Conservation (phyloP, 106 monocot genomes). For the Dendrobium officinale region DNA sequence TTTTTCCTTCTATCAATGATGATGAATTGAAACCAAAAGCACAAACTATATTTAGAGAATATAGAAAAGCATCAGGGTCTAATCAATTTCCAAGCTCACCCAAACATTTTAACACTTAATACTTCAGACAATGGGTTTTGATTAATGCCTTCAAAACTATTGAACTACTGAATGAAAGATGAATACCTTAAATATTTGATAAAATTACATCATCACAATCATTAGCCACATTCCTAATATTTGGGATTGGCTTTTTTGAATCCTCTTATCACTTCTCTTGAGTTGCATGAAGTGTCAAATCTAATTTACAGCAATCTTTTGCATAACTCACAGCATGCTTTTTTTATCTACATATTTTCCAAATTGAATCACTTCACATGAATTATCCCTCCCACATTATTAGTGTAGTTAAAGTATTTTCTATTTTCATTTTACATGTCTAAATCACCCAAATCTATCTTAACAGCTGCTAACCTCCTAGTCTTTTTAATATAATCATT, state of each 20-base stretch:
- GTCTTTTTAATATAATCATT: no score
- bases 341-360: background rate
- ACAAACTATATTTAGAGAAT: background rate
- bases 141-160: background rate
- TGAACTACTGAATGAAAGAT: conserved; percentile 3
- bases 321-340: background rate
- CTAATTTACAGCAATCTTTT: no score
- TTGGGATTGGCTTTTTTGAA: background rate
- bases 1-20: background rate
- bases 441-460: background rate
- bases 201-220: background rate
- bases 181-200: background rate
- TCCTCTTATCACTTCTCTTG: background rate
- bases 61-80: background rate
- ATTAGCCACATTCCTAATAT: background rate
- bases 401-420: background rate
- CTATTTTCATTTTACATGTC: background rate
- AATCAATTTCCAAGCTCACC: background rate
- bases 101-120: background rate
- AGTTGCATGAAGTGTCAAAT: background rate
- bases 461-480: no score
- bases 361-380: background rate
- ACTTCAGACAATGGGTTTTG: background rate
- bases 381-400: background rate
- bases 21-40: background rate